Base-by-base conservation (phyloP, 495 filamentous ascomycete species). In the Lasiosphaeria hispida region DNA sequence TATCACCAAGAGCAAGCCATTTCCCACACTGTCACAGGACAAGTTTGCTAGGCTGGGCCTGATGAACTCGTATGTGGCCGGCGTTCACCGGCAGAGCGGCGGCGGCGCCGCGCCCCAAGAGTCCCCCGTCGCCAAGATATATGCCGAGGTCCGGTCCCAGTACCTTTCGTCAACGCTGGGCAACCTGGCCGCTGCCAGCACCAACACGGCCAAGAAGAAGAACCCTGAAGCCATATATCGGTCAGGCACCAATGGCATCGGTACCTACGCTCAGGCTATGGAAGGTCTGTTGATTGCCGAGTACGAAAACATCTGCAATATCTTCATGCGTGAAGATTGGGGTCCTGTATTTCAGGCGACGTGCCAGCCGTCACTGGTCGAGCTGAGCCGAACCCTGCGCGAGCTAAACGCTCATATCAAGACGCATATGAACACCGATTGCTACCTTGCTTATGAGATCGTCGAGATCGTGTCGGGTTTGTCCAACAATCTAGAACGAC, bases 361-460 rank as follows among this genome's bases (percentile, higher is more conserved):
- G 5, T 92, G 87, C 64, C 83, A 87, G 55, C 74, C 80, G 17
- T 80, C 92, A 30, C 81, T 97, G 63, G 80, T 82, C 1, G 90
- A 96, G 59, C 87, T 97, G 66, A 83, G 88, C 23, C 85, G 90
- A 63, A 97, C 95, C 0, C 72, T 99, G 30, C 83, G 86, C 10
- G 94, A 97, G 62, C 78, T 99, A 19, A 96, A 97, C 70, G 79
- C 83, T 37, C 92, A 96, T 68, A 92, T 97, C 69, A 88, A 88
- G 67, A 69, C 82, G 34, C 91, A 96, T 66, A 77, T 97, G 40
- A 85, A 83, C 63, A 97, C 92, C 1, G 94, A 99, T 72, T 96
- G 95, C 74, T 99, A 89, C 69, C 81, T 99, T 19, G 92, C 91
- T 4, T 99, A 95, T 68, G 94, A 99, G 67, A 92, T 97, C 53